Percentiles rank a stretch among this genome's conserved stretches.
These are phyloP conservation scores for Immersiporthe knoxdaviesiana DNA, from an alignment of 2,329 filamentous ascomycete genomes.

Conservation along the genomic window DNA sequence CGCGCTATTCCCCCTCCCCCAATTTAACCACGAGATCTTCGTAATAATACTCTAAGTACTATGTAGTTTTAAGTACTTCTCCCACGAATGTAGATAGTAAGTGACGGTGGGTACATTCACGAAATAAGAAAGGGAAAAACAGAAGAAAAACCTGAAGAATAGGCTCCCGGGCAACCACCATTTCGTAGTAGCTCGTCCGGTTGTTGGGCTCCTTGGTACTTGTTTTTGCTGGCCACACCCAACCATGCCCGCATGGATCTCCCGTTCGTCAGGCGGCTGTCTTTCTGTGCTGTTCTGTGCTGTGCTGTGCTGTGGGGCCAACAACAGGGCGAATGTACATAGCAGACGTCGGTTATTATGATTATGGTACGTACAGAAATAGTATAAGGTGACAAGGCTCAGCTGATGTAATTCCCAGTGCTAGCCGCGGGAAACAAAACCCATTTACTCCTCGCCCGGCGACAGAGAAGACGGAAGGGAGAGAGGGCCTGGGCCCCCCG, in stretches of 20 bases:
- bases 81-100: not conserved
- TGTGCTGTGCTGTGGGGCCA: not conserved
- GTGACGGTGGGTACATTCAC: not conserved
- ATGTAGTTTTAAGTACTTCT: not conserved
- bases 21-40: not conserved
- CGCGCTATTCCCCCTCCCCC: not conserved
- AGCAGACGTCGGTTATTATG: not conserved
- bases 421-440: not conserved
- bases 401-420: not conserved
- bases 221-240: too few relatives aligned
- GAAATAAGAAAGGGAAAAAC: not conserved
- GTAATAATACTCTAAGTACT: not conserved
- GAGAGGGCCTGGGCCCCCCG: not conserved
- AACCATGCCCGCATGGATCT: not conserved
- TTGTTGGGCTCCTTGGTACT: too few relatives aligned
- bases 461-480: not conserved
- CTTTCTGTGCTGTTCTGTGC: not conserved
- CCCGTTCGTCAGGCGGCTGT: not conserved
- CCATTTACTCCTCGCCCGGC: not conserved
- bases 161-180: not conserved
- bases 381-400: not conserved
- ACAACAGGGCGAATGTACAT: not conserved
- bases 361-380: not conserved
- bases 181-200: not conserved
- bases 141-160: too few relatives aligned